These are phyloP conservation scores for Fusarium keratoplasticum DNA, from an alignment of 2,329 filamentous ascomycete species.

Conservation along the genomic window DNA sequence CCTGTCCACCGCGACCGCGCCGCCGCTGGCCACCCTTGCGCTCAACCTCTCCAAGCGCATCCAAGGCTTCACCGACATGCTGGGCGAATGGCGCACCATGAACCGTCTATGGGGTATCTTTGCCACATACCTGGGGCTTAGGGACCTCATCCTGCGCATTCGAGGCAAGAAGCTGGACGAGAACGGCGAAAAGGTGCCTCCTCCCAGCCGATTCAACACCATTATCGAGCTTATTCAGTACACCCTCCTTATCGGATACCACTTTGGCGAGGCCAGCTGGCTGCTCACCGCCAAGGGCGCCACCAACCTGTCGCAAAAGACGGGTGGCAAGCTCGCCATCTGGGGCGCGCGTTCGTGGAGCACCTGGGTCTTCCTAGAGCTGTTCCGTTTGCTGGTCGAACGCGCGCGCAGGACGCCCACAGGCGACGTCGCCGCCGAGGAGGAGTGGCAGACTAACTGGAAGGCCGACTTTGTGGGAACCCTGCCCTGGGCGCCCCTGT, in stretches of 20 bases:
- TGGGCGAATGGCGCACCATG: constrained; percentile 79
- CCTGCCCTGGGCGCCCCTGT: constrained; percentile 82
- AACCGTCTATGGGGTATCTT: constrained; percentile 81
- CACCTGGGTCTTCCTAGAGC: constrained; percentile 80
- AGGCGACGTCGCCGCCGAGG: constrained; percentile 48
- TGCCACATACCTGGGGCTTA: constrained; percentile 77
- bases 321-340: constrained; percentile 70
- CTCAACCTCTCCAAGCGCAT: constrained; percentile 65
- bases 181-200: constrained; percentile 42
- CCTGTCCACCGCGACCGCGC: constrained; percentile 53
- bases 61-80: constrained; percentile 70
- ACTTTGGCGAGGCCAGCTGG: constrained; percentile 84
- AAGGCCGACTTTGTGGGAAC: constrained; percentile 77
- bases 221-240: constrained; percentile 76
- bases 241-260: constrained; percentile 74
- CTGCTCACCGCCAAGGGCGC: constrained; percentile 82
- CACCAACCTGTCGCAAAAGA: constrained; percentile 66
- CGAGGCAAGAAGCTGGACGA: constrained; percentile 52
- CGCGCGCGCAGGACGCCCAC: constrained; percentile 53
- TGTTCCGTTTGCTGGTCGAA: constrained; percentile 71
- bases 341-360: constrained; percentile 87
- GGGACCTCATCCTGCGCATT: constrained; percentile 54
- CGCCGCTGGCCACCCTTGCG: constrained; percentile 55
- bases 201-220: constrained; percentile 53
- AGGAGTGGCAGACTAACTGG: constrained; percentile 63